phyloP scores from a whole-genome alignment of 106 monocot species.

The Triglochin maritima region DNA sequence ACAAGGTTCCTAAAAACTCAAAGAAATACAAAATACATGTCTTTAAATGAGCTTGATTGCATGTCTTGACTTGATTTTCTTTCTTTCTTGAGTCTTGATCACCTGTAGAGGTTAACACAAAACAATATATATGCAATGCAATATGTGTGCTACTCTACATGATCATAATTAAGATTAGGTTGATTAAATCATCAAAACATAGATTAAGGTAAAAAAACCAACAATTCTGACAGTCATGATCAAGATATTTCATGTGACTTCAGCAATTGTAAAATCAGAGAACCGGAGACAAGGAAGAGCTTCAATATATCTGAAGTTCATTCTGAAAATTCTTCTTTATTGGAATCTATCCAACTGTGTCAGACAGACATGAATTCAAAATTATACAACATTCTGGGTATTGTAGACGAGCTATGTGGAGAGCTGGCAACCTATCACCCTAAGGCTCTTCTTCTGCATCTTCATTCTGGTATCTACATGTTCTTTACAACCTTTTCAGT shows the following conservation, averaged over 20 bases:
- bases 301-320: not conserved
- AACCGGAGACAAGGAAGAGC: slow-evolving; percentile 11
- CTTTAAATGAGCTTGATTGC: too few species aligned
- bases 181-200: too few species aligned
- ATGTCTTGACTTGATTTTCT: too few species aligned
- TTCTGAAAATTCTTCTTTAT: slow-evolving; percentile 3
- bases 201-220: too few species aligned
- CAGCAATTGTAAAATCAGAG: slow-evolving; percentile 1
- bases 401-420: slow-evolving; percentile 35
- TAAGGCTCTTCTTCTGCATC: slow-evolving; percentile 43
- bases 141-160: not conserved
- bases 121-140: too few species aligned
- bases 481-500: not conserved
- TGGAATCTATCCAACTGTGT: slow-evolving; percentile 8
- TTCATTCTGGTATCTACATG: slow-evolving; percentile 58
- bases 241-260: not conserved
- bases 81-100: too few species aligned
- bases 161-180: slow-evolving; percentile 5
- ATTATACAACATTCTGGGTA: slow-evolving; percentile 31
- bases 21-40: too few species aligned
- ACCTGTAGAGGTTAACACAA: too few species aligned
- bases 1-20: too few species aligned
- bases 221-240: too few species aligned
- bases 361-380: slow-evolving; percentile 7
- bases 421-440: slow-evolving; percentile 62